Conservation (phyloP, 2,329 filamentous ascomycete species). For the Fusarium pilosicola region DNA sequence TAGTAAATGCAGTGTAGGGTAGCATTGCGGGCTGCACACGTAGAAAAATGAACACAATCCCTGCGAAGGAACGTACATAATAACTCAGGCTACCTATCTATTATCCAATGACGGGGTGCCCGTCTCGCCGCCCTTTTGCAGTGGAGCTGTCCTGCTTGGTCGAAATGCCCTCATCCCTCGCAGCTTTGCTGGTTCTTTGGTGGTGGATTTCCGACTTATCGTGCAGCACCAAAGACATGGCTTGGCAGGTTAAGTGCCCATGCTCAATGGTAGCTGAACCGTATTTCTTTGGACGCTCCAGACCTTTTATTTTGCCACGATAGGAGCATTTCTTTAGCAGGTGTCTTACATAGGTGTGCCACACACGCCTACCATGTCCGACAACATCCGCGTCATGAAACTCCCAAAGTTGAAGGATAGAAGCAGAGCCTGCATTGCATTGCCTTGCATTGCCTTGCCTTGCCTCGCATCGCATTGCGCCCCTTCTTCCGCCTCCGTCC, state of each 20-base stretch:
- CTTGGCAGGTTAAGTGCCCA: not conserved
- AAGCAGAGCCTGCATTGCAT: slow-evolving; percentile 2
- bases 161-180: not conserved
- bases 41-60: not conserved
- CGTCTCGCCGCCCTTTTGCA: not conserved
- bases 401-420: slow-evolving; percentile 1
- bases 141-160: not conserved
- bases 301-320: slow-evolving; percentile 28
- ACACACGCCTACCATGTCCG: slow-evolving; percentile 35
- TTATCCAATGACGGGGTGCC: slow-evolving; percentile 7
- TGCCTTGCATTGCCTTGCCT: not conserved
- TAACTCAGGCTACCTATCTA: slow-evolving; percentile 11
- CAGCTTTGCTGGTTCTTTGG: not conserved
- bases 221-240: not conserved
- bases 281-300: slow-evolving; percentile 22
- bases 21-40: not conserved
- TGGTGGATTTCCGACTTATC: not conserved
- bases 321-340: slow-evolving; percentile 21
- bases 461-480: not conserved
- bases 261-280: slow-evolving; percentile 10
- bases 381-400: slow-evolving; percentile 41
- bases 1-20: slow-evolving; percentile 13
- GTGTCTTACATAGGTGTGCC: slow-evolving; percentile 39
- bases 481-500: not conserved
- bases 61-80: not conserved